These are phyloP conservation scores for Fusarium incarnatum DNA, from an alignment of 2,329 filamentous ascomycete genomes.

Conservation along the genomic window DNA sequence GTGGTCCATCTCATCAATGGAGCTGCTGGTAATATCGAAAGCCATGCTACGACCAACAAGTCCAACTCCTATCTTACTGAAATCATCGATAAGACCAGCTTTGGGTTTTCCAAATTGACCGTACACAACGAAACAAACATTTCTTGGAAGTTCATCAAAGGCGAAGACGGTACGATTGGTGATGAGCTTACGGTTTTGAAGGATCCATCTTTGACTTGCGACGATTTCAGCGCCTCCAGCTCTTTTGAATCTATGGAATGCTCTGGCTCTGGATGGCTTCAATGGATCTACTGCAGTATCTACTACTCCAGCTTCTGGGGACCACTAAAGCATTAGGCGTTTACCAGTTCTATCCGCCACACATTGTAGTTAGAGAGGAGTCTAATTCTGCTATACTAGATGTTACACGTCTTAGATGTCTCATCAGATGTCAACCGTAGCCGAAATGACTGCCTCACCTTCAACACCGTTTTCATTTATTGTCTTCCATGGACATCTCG, in stretches of 20 bases:
- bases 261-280: background rate
- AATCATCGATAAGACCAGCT: background rate
- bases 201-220: background rate
- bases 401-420: no score
- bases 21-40: slow-evolving; percentile 5
- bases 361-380: no score
- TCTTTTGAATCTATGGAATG: background rate
- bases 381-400: no score
- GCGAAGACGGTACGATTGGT: rapidly evolving
- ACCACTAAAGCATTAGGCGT: background rate
- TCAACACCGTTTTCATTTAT: no score
- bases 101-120: slow-evolving; percentile 7
- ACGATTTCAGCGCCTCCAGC: no score
- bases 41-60: background rate
- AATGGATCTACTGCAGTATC: background rate
- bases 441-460: no score
- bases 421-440: no score
- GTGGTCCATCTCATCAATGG: slow-evolving; percentile 2
- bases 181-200: background rate
- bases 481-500: no score
- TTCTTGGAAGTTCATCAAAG: background rate
- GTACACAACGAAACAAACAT: background rate
- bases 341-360: no score
- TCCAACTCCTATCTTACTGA: background rate
- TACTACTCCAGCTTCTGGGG: background rate